These are phyloP conservation scores for Antrodiella citrinella DNA, from an alignment of 768 basidiomycete genomes.

Conservation along the genomic window DNA sequence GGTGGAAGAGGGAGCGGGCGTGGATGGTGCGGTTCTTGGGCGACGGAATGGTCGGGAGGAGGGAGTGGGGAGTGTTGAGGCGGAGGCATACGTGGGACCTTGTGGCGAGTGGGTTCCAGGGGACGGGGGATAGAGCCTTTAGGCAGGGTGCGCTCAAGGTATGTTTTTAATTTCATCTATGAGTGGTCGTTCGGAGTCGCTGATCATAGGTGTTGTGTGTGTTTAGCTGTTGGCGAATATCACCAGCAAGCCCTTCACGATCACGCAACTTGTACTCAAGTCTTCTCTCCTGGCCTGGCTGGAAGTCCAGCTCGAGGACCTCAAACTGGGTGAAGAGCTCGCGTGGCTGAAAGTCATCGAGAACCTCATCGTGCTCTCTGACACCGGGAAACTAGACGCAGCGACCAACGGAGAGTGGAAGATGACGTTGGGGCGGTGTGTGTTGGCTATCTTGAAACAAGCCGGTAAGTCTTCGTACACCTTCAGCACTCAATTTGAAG, in stretches of 20 bases:
- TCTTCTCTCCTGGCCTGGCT: slow-evolving; percentile 77
- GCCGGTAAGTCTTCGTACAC: slow-evolving; percentile 14
- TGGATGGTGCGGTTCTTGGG: slow-evolving; percentile 84
- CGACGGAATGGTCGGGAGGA: slow-evolving; percentile 66
- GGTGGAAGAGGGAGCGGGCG: slow-evolving; percentile 77
- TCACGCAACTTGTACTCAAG: slow-evolving; percentile 62
- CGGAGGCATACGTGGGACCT: slow-evolving; percentile 86
- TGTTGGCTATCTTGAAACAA: slow-evolving; percentile 32
- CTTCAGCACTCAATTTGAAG: neutral
- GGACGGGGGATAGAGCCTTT: slow-evolving; percentile 43
- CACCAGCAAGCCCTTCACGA: slow-evolving; percentile 61
- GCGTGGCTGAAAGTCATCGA: slow-evolving; percentile 63
- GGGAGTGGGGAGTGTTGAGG: slow-evolving; percentile 78
- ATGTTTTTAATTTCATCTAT: slow-evolving; percentile 19
- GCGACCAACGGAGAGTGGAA: slow-evolving; percentile 58
- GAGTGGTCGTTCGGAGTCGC: slow-evolving; percentile 2
- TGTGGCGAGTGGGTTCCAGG: slow-evolving; percentile 74
- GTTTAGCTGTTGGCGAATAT: slow-evolving; percentile 74
- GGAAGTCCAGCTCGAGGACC: slow-evolving; percentile 52
- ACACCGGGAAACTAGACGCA: slow-evolving; percentile 42
- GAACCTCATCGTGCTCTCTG: slow-evolving; percentile 47
- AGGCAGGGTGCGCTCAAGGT: slow-evolving; percentile 64
- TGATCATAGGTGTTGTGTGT: neutral
- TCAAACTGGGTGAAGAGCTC: slow-evolving; percentile 31
- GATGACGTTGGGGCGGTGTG: slow-evolving; percentile 42